Percentiles rank a stretch among this genome's conserved stretches.
These are phyloP conservation scores for Saturnispora sekii DNA, from an alignment of 805 yeast genomes.

Conservation along the genomic window DNA sequence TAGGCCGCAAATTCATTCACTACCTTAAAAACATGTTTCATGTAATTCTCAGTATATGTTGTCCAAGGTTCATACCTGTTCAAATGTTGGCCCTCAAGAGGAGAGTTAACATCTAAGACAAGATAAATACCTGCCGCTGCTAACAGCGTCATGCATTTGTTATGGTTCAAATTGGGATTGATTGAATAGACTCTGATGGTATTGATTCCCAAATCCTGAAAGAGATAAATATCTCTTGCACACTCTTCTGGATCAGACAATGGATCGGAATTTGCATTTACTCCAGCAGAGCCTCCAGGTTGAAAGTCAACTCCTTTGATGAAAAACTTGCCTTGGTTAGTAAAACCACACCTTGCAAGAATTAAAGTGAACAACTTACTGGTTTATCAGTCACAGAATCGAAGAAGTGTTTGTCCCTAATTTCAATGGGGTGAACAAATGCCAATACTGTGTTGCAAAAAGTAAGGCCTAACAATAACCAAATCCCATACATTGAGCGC, in stretches of 20 bases:
- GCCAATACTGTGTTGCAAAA: not conserved
- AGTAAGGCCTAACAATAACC: not conserved
- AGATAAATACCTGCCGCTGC: conserved; percentile 68
- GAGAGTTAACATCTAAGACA: conserved; percentile 63
- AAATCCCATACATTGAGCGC: not conserved
- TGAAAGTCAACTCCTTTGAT: conserved; percentile 93
- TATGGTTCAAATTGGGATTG: conserved; percentile 62
- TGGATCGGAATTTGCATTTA: conserved; percentile 51
- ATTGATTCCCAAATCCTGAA: conserved; percentile 61
- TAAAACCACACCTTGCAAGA: not conserved
- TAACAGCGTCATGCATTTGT: conserved; percentile 56
- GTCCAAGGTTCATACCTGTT: conserved; percentile 71
- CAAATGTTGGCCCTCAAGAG: conserved; percentile 54
- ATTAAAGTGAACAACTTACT: conserved; percentile 29
- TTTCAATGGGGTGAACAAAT: conserved; percentile 48
- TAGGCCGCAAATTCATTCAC: conserved; percentile 55
- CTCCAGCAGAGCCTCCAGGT: conserved; percentile 69
- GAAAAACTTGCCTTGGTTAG: conserved; percentile 46
- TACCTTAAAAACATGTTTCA: conserved; percentile 75
- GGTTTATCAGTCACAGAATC: conserved; percentile 69
- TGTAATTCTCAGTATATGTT: conserved; percentile 35
- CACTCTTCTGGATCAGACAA: conserved; percentile 50
- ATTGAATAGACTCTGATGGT: conserved; percentile 70
- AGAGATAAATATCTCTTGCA: conserved; percentile 56
- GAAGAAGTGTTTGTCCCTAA: conserved; percentile 62